A percentile compares a stretch with the other conserved stretches of the same genome.
phyloP scores from a whole-genome alignment of 2,329 filamentous ascomycete genomes.

The Colletotrichum shisoi region DNA sequence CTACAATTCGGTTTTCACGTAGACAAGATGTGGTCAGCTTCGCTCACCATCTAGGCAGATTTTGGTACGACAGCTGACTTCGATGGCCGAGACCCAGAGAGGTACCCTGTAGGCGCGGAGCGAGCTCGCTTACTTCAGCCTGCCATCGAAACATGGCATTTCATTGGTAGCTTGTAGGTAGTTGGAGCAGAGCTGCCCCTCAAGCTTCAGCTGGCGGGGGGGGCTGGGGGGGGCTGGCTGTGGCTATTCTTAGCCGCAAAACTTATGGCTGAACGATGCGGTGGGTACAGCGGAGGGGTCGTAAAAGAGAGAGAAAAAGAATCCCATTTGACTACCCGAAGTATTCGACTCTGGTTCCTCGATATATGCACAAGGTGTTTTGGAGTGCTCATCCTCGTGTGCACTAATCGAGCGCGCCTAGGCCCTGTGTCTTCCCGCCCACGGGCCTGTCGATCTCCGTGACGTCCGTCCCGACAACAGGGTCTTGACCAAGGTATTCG shows the following conservation, averaged over 20 bases:
- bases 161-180: constrained; percentile 17
- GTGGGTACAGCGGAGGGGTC: no score
- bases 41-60: no score
- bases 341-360: not conserved
- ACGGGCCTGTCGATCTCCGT: constrained; percentile 1
- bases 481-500: not conserved
- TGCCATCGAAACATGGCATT: not conserved
- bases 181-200: not conserved
- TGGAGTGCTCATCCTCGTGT: not conserved
- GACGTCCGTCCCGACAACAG: not conserved
- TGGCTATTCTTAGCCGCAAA: constrained; percentile 13
- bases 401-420: not conserved
- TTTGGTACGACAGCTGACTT: no score
- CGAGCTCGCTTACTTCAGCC: not conserved
- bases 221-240: no score
- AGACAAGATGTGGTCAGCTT: not conserved
- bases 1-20: not conserved
- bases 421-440: not conserved
- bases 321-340: not conserved
- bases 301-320: not conserved
- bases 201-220: constrained; percentile 7
- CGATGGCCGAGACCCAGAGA: no score
- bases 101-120: no score
- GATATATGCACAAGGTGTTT: not conserved
- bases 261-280: no score